A percentile compares a stretch with the other conserved stretches of the same genome.
Evolutionary conservation across 192 early-diverging fungal species (phyloP).

Genomic region (Linnemannia schmuckeri): DNA sequence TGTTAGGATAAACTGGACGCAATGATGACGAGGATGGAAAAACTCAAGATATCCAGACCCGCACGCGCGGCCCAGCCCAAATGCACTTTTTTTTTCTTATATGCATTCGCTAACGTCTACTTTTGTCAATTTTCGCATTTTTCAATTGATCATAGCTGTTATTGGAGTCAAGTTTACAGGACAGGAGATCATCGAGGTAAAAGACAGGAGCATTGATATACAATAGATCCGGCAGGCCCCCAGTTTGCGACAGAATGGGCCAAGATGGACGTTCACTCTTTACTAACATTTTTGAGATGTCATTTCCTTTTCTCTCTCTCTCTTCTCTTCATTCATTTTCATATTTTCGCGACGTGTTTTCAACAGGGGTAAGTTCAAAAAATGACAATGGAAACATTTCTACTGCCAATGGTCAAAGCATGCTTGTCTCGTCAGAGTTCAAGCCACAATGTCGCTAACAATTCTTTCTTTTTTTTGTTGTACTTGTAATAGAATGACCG

Average conservation of each 20-base stretch:
- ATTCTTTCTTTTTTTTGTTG: too few species aligned
- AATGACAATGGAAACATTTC: too few species aligned
- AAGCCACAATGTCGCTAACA: not conserved
- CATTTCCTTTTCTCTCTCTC: not conserved
- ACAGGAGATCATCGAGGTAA: constrained; percentile 16
- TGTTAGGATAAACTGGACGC: not conserved
- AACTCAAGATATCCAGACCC: not conserved
- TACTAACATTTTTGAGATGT: not conserved
- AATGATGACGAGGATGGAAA: not conserved
- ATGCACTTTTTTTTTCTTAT: not conserved
- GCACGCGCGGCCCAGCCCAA: not conserved
- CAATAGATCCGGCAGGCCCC: not conserved
- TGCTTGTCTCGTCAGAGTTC: not conserved
- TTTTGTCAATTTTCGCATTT: not conserved
- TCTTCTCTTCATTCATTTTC: not conserved
- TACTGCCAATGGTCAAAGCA: not conserved
- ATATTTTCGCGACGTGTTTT: too few species aligned
- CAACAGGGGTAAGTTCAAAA: too few species aligned
- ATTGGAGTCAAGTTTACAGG: constrained; percentile 18
- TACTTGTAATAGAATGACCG: constrained; percentile 33
- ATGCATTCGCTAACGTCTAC: not conserved
- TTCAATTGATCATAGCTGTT: constrained; percentile 1
- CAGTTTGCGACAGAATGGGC: too few species aligned
- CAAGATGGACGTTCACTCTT: not conserved
- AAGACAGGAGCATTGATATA: not conserved